Evolutionary conservation across 805 yeast genomes (phyloP).

Genomic region (Metschnikowia picachoensis): DNA sequence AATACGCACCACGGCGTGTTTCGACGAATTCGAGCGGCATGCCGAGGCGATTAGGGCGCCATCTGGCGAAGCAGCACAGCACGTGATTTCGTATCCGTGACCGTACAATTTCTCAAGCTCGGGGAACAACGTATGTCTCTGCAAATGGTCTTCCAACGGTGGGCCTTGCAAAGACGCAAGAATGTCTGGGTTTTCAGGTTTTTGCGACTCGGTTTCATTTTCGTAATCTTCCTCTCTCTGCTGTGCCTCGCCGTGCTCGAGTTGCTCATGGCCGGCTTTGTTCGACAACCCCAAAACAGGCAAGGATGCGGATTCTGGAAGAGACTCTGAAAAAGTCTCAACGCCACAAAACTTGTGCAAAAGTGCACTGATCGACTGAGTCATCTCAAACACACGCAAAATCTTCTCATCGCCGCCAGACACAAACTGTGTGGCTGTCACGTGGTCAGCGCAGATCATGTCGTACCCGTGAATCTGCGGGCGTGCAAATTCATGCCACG

Average conservation of each 20-base stretch:
- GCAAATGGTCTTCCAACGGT: conserved; percentile 88
- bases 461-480: conserved; percentile 99
- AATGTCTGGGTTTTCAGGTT: conserved; percentile 45
- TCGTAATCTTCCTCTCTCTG: conserved; percentile 40
- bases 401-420: conserved; percentile 97
- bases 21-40: conserved; percentile 80
- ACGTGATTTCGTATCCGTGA: conserved; percentile 91
- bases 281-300: conserved; percentile 94
- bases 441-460: conserved; percentile 73
- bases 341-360: conserved; percentile 53
- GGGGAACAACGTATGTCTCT: conserved; percentile 91
- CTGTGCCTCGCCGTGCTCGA: conserved; percentile 37
- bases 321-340: conserved; percentile 19
- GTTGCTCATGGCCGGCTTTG: conserved; percentile 63
- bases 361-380: conserved; percentile 67
- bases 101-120: conserved; percentile 94
- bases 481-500: conserved; percentile 92
- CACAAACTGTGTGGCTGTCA: conserved; percentile 62
- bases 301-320: conserved; percentile 83
- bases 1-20: conserved; percentile 81
- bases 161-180: conserved; percentile 38
- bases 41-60: conserved; percentile 73
- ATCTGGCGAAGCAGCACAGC: conserved; percentile 68
- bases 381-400: conserved; percentile 83
- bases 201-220: conserved; percentile 25